Conservation (phyloP, 371 early-diverging fungal genomes). For the Apophysomyces sp. region DNA sequence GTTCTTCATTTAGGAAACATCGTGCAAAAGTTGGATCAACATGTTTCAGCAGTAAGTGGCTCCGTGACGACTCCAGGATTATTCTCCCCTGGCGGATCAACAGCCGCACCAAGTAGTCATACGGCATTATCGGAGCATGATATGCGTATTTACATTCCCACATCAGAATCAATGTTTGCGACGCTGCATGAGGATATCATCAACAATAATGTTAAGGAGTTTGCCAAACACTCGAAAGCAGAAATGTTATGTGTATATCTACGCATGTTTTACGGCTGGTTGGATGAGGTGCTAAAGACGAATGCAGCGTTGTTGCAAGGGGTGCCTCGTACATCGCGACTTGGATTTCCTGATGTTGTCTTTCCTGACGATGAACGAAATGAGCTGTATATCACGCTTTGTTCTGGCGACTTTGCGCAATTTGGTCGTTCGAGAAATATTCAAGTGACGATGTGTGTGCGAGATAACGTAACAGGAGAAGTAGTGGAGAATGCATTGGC, state of each 20-base stretch:
- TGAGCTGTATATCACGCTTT: slow-evolving; percentile 64
- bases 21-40: slow-evolving; percentile 21
- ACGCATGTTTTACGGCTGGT: slow-evolving; percentile 48
- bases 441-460: slow-evolving; percentile 61
- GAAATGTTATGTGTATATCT: slow-evolving; percentile 57
- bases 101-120: neutral
- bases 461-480: slow-evolving; percentile 54
- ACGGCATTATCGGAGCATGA: slow-evolving; percentile 32
- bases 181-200: slow-evolving; percentile 63
- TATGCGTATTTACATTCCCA: slow-evolving; percentile 60
- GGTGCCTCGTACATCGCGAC: slow-evolving; percentile 49
- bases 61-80: slow-evolving; percentile 1
- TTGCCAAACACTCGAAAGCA: slow-evolving; percentile 47
- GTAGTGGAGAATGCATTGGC: slow-evolving; percentile 58
- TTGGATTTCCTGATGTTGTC: slow-evolving; percentile 70
- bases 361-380: slow-evolving; percentile 64
- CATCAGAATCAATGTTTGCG: slow-evolving; percentile 54
- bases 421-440: slow-evolving; percentile 58
- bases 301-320: slow-evolving; percentile 50
- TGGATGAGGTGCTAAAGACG: slow-evolving; percentile 44
- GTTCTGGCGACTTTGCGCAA: slow-evolving; percentile 61
- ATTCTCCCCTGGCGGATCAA: slow-evolving; percentile 4
- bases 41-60: slow-evolving; percentile 3
- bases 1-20: slow-evolving; percentile 52
- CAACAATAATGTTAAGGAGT: slow-evolving; percentile 46